Base-by-base conservation (phyloP, 75 land plant species). In the Selaginella moellendorffii region DNA sequence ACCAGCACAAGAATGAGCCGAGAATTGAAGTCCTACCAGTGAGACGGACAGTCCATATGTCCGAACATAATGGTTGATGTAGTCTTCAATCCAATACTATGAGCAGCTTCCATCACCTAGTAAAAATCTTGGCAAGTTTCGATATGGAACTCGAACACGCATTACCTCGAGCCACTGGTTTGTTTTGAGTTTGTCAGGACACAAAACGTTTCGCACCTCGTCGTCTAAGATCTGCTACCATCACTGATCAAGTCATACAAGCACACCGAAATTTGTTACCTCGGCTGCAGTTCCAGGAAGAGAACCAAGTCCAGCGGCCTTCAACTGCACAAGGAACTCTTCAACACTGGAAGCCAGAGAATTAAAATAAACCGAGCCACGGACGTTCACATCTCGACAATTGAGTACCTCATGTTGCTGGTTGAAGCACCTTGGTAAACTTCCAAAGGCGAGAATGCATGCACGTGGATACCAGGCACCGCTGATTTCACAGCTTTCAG, bases 281-380 rank as follows among this genome's bases (percentile, higher is more conserved):
- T 75, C 77, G 46, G 77, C 77, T 10, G 77, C 76, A 65, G 77
- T 75, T 31, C 77, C 77, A 27, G 77, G 77, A 53, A 75, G 63
- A 28, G 77, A 75, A 46, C 77, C 77, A 60, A 75, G 77, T 23
- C 77, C 77, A 51, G 77, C 77, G 21, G 58, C 67, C 53, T 72
- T 75, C 75, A 75, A 65, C 65, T 72, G 54, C 20, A 52, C 27
- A 30, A 75, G 69, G 53, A 72, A 75, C 46, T 61, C 69, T 30
- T 30, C 28, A 28, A 71, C 18, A 52, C 77, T 75, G 63, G 12
- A 1, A 70, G 23, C 20, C 27, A 25, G 24, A 26, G 36, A n/a
- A n/a, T n/a, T n/a, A n/a, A n/a, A n/a, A n/a, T n/a, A n/a, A n/a
- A n/a, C n/a, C n/a, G n/a, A n/a, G n/a, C n/a, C n/a, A n/a, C n/a